Conservation (phyloP, 345 rosid genomes). For the Brassica cretica region DNA sequence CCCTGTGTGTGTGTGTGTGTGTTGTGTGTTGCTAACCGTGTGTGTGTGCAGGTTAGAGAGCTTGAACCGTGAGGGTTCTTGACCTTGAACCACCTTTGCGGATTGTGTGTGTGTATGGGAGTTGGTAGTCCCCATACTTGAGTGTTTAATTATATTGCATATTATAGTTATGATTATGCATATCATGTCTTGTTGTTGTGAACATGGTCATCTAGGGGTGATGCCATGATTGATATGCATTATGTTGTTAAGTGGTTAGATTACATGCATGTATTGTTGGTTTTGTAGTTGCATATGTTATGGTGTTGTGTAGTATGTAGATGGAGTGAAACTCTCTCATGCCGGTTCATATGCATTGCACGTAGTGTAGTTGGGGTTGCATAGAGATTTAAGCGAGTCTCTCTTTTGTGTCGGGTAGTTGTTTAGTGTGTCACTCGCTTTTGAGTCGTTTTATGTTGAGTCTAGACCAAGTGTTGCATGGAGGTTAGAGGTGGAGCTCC, state of each 20-base stretch:
- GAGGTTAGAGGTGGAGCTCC: no score
- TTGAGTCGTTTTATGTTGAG: no score
- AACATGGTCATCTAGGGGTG: background rate
- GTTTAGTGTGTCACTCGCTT: background rate
- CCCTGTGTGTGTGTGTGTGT: background rate
- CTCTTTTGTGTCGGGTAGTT: background rate
- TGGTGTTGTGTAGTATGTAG: background rate
- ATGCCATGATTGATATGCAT: no score
- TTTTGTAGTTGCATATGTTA: background rate
- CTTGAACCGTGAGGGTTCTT: background rate
- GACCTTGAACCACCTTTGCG: background rate
- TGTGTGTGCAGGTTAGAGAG: background rate
- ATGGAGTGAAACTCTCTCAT: background rate
- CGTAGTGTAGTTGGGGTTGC: background rate
- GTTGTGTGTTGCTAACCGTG: background rate
- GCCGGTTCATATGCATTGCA: background rate
- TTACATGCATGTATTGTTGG: background rate
- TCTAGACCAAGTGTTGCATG: no score
- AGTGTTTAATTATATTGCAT: no score
- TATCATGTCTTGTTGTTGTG: no score
- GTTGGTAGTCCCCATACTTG: no score
- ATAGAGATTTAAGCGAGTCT: background rate
- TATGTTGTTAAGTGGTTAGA: no score
- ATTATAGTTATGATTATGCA: no score
- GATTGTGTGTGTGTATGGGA: background rate